Evolutionary conservation across 306 rosid species (phyloP).

Genomic region (Rosa multiflora): DNA sequence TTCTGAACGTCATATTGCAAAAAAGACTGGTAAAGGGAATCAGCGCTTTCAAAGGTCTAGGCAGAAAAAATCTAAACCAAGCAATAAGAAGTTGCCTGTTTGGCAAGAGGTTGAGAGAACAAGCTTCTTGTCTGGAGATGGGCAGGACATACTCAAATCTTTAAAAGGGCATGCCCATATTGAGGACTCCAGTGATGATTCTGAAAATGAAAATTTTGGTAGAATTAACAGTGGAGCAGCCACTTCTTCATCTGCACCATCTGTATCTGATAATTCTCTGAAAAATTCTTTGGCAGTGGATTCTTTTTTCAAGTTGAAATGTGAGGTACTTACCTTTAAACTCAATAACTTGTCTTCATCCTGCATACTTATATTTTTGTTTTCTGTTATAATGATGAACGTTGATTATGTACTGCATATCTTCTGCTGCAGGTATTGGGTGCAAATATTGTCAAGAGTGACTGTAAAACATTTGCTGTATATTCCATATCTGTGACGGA

Average conservation of each 20-base stretch:
- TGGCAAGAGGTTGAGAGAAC: conserved; percentile 98
- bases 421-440: conserved; percentile 78
- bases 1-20: conserved; percentile 44
- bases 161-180: conserved; percentile 42
- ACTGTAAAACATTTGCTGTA: conserved; percentile 89
- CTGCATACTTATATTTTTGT: conserved; percentile 14
- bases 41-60: conserved; percentile 51
- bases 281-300: conserved; percentile 57
- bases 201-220: conserved; percentile 57
- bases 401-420: conserved; percentile 31
- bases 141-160: conserved; percentile 81
- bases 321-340: conserved; percentile 69
- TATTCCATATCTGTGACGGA: conserved; percentile 90
- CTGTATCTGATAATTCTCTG: conserved; percentile 48
- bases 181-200: conserved; percentile 76
- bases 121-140: conserved; percentile 92
- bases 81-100: conserved; percentile 43
- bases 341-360: conserved; percentile 21
- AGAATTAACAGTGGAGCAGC: conserved; percentile 84
- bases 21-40: conserved; percentile 60
- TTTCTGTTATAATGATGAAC: conserved; percentile 24
- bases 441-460: conserved; percentile 96
- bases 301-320: conserved; percentile 86
- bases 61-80: conserved; percentile 61
- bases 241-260: conserved; percentile 78